These are phyloP conservation scores for Ambispora gerdemannii DNA, from an alignment of 192 early-diverging fungal species.

Conservation along the genomic window DNA sequence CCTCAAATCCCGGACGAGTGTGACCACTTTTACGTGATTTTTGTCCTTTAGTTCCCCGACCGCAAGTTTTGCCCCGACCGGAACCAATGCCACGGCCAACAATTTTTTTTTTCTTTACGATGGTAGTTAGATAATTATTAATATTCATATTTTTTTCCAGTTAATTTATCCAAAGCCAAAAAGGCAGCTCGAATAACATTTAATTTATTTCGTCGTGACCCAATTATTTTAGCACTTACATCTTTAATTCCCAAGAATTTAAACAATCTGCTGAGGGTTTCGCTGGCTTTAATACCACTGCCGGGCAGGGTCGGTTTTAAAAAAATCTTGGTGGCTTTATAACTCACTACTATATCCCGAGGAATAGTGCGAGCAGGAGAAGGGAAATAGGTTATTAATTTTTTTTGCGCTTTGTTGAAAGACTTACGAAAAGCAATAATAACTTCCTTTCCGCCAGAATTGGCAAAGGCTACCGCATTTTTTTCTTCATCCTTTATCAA, in stretches of 20 bases:
- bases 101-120: slow-evolving; percentile 9
- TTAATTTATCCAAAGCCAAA: slow-evolving; percentile 26
- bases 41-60: slow-evolving; percentile 14
- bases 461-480: not conserved
- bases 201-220: slow-evolving; percentile 5
- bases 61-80: slow-evolving; percentile 1
- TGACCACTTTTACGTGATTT: slow-evolving; percentile 1
- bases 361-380: slow-evolving; percentile 3
- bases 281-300: not conserved
- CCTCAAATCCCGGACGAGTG: slow-evolving; percentile 16
- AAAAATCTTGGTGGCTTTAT: not conserved
- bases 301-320: not conserved
- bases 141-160: slow-evolving; percentile 21
- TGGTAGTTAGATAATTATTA: slow-evolving; percentile 8
- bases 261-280: slow-evolving; percentile 2
- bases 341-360: not conserved
- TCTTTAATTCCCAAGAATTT: slow-evolving; percentile 22
- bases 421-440: not conserved
- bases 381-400: slow-evolving; percentile 10
- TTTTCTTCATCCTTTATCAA: slow-evolving; percentile 11
- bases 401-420: not conserved
- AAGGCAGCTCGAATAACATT: slow-evolving; percentile 20
- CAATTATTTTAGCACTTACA: slow-evolving; percentile 24
- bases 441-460: not conserved
- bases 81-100: slow-evolving; percentile 14